Conservation (phyloP, 768 basidiomycete genomes). For the Leccinum broughii region DNA sequence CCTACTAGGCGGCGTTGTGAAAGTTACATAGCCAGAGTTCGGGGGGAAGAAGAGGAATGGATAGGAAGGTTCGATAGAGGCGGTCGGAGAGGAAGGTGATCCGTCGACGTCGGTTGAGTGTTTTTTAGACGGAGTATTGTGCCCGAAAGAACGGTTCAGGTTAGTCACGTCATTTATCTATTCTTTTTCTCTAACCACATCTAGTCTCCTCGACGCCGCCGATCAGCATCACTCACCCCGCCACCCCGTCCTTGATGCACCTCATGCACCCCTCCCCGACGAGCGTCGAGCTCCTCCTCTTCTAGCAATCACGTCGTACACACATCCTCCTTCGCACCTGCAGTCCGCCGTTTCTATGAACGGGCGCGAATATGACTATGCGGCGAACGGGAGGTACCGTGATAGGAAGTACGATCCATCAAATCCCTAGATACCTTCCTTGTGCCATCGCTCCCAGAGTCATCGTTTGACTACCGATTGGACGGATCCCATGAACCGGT, state of each 20-base stretch:
- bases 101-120: no score
- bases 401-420: slow-evolving; percentile 24
- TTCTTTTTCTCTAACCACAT: neutral
- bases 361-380: slow-evolving; percentile 22
- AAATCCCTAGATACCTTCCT: no score
- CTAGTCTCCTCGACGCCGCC: slow-evolving; percentile 31
- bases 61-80: no score
- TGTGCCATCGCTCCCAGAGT: no score
- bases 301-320: slow-evolving; percentile 19
- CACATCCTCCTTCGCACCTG: slow-evolving; percentile 10
- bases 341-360: slow-evolving; percentile 22
- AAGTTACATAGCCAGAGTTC: no score
- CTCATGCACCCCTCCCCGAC: slow-evolving; percentile 31
- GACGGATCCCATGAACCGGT: slow-evolving; percentile 17
- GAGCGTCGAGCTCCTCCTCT: slow-evolving; percentile 20
- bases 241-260: slow-evolving; percentile 33
- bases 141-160: no score
- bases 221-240: slow-evolving; percentile 34
- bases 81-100: no score
- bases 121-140: no score
- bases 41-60: no score
- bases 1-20: no score
- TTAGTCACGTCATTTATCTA: neutral
- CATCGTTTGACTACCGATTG: neutral
- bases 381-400: slow-evolving; percentile 26